Evolutionary conservation across 2,329 filamentous ascomycete genomes (phyloP).

Genomic region (Kalaharituber pfeilii): DNA sequence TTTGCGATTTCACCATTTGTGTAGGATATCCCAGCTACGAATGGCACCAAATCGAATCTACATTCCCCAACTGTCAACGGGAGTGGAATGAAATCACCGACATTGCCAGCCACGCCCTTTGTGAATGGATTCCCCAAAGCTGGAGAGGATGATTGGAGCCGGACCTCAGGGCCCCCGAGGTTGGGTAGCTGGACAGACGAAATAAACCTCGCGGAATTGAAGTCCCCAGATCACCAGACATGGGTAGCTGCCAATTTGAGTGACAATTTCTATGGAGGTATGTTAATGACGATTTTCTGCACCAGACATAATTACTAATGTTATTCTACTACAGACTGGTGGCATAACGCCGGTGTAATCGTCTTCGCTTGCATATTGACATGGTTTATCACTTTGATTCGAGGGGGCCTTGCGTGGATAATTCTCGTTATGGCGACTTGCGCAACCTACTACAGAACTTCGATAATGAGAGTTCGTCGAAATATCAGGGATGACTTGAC

Average conservation of each 20-base stretch:
- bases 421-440: constrained; percentile 84
- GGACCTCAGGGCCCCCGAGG: constrained; percentile 75
- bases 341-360: constrained; percentile 90
- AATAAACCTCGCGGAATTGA: constrained; percentile 11
- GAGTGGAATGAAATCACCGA: constrained; percentile 7
- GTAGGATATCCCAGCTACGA: neutral
- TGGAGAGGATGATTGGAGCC: constrained; percentile 38
- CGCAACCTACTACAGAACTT: constrained; percentile 92
- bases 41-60: neutral
- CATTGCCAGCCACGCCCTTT: constrained; percentile 26
- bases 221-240: constrained; percentile 56
- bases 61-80: constrained; percentile 4
- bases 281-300: constrained; percentile 7
- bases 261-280: constrained; percentile 79
- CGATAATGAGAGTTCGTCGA: constrained; percentile 74
- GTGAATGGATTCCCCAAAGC: constrained; percentile 34
- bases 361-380: constrained; percentile 79
- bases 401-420: constrained; percentile 83
- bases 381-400: constrained; percentile 76
- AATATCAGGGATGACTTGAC: constrained; percentile 93
- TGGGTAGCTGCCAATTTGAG: constrained; percentile 68
- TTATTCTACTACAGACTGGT: constrained; percentile 59
- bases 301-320: constrained; percentile 2
- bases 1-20: too few species aligned
- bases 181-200: constrained; percentile 39